Base-by-base conservation (phyloP, 768 basidiomycete species). In the Plicaturopsis crispa region DNA sequence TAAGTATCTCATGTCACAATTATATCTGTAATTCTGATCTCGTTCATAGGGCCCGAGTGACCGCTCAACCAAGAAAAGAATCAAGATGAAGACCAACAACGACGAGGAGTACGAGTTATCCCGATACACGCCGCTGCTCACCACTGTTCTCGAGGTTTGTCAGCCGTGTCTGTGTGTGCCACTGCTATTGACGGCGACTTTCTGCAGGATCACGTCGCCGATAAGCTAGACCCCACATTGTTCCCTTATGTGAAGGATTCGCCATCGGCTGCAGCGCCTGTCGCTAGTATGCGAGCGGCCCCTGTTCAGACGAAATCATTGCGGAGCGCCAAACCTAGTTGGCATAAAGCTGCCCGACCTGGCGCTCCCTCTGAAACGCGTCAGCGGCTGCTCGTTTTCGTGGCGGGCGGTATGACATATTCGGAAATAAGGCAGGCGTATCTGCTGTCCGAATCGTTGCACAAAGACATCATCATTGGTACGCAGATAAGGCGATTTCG, bases 61-160 rank as follows among this genome's bases (percentile, higher is more conserved):
- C 50, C 76, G 79, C 37, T 87, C 92, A 52, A 76, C 65, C 21
- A 85, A 79, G 67, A 86, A 82, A 60, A 82, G 77, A 45, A 65
- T 90, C 39, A 93, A 87, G 65, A 82, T 83, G 52, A 89, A 84
- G 55, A 56, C 66, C 19, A 67, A 53, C 39, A 52, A 54, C n/a
- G 90, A 89, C n/a, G 92, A 94, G 43, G 93, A 96, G 50, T 99
- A 98, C 53, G 94, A 97, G 47, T 74, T 99, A 22, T 98, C 94
- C 13, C 75, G 96, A 42, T 99, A 78, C 62, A 91, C 85, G 53
- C 96, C 96, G 5, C 63, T 81, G 2, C 56, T 98, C 20, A 78
- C 75, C 48, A 74, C 80, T 3, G 72, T 98, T 43, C 61, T 99
- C 14, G 90, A 96, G 70, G 93, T 92, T 55, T 11, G 54, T 37